Evolutionary conservation across 441 rosid genomes (phyloP).

Genomic region (Pelargonium citronellum): DNA sequence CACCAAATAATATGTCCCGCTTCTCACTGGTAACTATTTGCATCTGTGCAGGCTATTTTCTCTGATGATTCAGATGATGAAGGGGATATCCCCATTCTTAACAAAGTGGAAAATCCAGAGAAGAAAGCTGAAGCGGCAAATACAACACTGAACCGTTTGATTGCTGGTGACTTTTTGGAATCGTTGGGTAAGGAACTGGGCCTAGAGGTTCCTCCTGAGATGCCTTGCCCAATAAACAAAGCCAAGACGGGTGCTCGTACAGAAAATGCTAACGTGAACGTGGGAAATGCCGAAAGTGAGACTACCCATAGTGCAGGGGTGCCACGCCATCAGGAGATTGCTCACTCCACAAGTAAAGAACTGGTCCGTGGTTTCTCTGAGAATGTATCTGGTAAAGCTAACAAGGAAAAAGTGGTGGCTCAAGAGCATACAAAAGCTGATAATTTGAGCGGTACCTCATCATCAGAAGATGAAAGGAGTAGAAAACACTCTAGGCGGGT

Average conservation of each 20-base stretch:
- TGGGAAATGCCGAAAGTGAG: conserved; percentile 19
- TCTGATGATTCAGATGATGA: conserved; percentile 94
- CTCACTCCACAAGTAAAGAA: conserved; percentile 21
- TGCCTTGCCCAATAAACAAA: conserved; percentile 32
- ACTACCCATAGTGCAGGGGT: conserved; percentile 17
- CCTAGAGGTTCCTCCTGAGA: conserved; percentile 79
- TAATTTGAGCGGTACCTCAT: conserved; percentile 33
- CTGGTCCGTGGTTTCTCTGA: conserved; percentile 23
- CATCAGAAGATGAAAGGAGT: conserved; percentile 59
- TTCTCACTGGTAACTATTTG: neutral
- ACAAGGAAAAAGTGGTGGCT: conserved; percentile 17
- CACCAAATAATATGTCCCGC: too few species aligned
- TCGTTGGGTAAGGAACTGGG: conserved; percentile 94
- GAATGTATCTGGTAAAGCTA: conserved; percentile 23
- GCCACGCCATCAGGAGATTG: conserved; percentile 11
- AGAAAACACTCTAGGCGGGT: conserved; percentile 41
- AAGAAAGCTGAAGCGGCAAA: conserved; percentile 74
- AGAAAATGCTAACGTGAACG: conserved; percentile 25
- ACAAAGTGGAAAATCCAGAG: conserved; percentile 44
- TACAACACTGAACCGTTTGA: conserved; percentile 70
- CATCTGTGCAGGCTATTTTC: conserved; percentile 72
- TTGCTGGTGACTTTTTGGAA: conserved; percentile 91
- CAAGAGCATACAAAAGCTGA: conserved; percentile 25
- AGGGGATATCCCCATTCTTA: conserved; percentile 33
- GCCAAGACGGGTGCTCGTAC: conserved; percentile 23